Evolutionary conservation across 768 basidiomycete genomes (phyloP).

Genomic region (Pleurotus giganteus): DNA sequence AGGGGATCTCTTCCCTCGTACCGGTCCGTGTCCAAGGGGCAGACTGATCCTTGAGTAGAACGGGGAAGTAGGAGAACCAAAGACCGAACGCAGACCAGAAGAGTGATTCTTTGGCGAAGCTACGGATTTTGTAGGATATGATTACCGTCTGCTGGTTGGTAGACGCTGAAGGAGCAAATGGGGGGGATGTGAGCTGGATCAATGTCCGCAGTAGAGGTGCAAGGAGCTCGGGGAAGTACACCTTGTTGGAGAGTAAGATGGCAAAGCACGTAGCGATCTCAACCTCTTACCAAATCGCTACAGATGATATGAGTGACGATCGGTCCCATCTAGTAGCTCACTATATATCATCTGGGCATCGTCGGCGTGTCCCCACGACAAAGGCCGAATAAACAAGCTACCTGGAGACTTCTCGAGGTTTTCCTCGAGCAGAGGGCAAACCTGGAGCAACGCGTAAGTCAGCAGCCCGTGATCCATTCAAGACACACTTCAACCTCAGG

Average conservation of each 20-base stretch:
- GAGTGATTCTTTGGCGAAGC: slow-evolving; percentile 63
- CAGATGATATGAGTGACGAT: slow-evolving; percentile 68
- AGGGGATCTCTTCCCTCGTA: slow-evolving; percentile 40
- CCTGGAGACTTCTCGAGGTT: slow-evolving; percentile 29
- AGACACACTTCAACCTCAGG: slow-evolving; percentile 53
- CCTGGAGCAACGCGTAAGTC: slow-evolving; percentile 24
- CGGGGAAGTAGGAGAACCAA: slow-evolving; percentile 68
- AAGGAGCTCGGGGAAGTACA: slow-evolving; percentile 84
- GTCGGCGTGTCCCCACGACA: slow-evolving; percentile 66
- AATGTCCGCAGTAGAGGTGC: slow-evolving; percentile 75
- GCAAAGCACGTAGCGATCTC: background rate
- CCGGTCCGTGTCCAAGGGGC: slow-evolving; percentile 42
- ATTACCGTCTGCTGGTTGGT: slow-evolving; percentile 38
- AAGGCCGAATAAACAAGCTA: slow-evolving; percentile 46
- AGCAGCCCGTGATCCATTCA: background rate
- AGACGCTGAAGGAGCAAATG: slow-evolving; percentile 27
- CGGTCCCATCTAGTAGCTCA: slow-evolving; percentile 28
- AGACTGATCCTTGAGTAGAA: slow-evolving; percentile 27
- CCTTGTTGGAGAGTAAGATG: slow-evolving; percentile 34
- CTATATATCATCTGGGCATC: slow-evolving; percentile 40
- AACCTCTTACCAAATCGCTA: slow-evolving; percentile 74
- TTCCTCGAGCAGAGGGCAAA: slow-evolving; percentile 42
- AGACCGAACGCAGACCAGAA: slow-evolving; percentile 83
- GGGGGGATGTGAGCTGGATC: slow-evolving; percentile 63
- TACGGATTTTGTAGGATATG: slow-evolving; percentile 78